Evolutionary conservation across 768 basidiomycete genomes (phyloP), one percentile per base, ranked within the genome.

Genomic region (Lentinula lateritia): DNA sequence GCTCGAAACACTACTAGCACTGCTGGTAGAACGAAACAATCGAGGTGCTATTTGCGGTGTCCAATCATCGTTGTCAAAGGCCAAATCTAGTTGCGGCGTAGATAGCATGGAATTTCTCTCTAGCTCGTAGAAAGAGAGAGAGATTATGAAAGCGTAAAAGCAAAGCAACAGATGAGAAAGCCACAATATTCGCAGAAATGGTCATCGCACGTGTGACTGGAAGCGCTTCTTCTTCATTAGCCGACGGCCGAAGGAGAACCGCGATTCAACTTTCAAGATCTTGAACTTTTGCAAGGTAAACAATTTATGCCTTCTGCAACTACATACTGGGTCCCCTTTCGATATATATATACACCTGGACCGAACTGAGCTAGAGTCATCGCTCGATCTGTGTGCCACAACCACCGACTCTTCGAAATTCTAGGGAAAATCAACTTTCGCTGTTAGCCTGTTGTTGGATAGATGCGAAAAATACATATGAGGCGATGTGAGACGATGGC

Each of bases 61-160:
- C 89, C 89, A 90, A 67, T 86, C 88, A 65, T 87, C 86, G 64
- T 84, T 86, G 69, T 89, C 88, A 72, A 87, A 87, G 59, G 79
- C 73, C 68, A 87, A 73, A 69, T 87, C 86, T 65, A 87, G 74
- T 65, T 84, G 66, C 56, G 83, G 72, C 64, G 82, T 78, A 60
- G 87, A 82, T 61, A 87, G 78, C 86, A 88, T 88, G 72, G 67
- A 16, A 18, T 59, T 43, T 50, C 45, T 50, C 58, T 59, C 45
- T 36, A 35, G 34, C 45, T 42, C n/a, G 48, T 34, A 38, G 58
- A 59, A 32, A 50, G 34, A 59, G 45, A 59, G 45, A 58, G 34
- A 35, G n/a, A 59, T 46, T 32, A 41, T 35, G 58, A 48, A 18
- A 35, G 58, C n/a, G 9, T 5, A 28, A 41, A 28, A 41, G 0